Percentiles rank a stretch among this genome's conserved stretches.
These are phyloP conservation scores for Penicillium paxilli DNA, from an alignment of 495 filamentous ascomycete genomes.

Conservation along the genomic window DNA sequence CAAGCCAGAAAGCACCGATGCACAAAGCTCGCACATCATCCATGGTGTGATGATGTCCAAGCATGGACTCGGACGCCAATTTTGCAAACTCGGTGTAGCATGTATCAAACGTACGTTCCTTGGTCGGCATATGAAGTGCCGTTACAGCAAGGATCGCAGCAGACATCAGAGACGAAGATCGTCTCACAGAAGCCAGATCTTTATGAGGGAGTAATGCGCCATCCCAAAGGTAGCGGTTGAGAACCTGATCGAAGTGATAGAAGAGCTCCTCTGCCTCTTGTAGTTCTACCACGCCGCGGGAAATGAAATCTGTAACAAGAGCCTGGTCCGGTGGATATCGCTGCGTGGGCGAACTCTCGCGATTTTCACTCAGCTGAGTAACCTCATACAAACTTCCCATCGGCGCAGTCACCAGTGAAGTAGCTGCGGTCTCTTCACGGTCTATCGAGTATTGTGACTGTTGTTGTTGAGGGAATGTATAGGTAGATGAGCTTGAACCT, in stretches of 20 bases:
- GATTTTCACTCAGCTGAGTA: slow-evolving; percentile 53
- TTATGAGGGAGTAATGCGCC: slow-evolving; percentile 47
- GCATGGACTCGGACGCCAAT: slow-evolving; percentile 52
- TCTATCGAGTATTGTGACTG: slow-evolving; percentile 43
- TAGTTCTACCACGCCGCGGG: slow-evolving; percentile 44
- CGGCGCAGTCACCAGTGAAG: slow-evolving; percentile 52
- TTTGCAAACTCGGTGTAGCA: slow-evolving; percentile 55
- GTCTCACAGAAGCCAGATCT: slow-evolving; percentile 43
- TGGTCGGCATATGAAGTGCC: slow-evolving; percentile 49
- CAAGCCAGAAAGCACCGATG: slow-evolving; percentile 57
- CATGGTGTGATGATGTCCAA: slow-evolving; percentile 48
- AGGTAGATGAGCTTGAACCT: slow-evolving; percentile 18
- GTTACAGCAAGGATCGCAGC: slow-evolving; percentile 54
- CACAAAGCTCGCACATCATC: slow-evolving; percentile 55
- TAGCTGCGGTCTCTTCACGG: slow-evolving; percentile 40
- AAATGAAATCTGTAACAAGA: slow-evolving; percentile 54
- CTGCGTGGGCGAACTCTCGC: slow-evolving; percentile 36
- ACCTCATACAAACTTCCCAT: slow-evolving; percentile 63
- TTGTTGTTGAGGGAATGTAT: slow-evolving; percentile 22
- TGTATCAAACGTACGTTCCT: slow-evolving; percentile 48
- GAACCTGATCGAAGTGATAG: slow-evolving; percentile 49
- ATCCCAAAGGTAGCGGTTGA: slow-evolving; percentile 57
- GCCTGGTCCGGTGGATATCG: slow-evolving; percentile 37
- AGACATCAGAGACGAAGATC: slow-evolving; percentile 50
- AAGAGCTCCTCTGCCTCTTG: slow-evolving; percentile 53